Evolutionary conservation across 306 rosid species (phyloP), one percentile per base, ranked within the genome.

Genomic region (Vicia villosa): DNA sequence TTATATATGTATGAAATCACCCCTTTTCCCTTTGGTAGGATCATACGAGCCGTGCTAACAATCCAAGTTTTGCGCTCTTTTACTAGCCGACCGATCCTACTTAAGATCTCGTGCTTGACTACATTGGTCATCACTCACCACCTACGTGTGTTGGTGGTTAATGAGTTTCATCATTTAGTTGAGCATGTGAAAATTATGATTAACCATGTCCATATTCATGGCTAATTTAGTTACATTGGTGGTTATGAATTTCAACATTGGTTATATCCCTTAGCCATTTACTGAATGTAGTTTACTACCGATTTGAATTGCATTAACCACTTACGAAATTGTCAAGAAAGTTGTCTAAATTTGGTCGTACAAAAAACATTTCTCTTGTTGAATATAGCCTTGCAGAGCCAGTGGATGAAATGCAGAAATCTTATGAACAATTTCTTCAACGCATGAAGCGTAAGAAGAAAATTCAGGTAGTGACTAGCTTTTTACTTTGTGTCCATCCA

Each of bases 331-430:
- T 43, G 49, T 43, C 16, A 13, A 5, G 15, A 42, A 42, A 42
- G 16, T 43, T 14, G 2, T 13, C 6, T 43, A 43, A 43, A 14
- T 43, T 43, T 43, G 49, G 16, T 43, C 5, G 49, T 43, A 12
- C 49, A 5, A 43, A 43, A 43, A 43, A 1, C 14, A 43, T 43
- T 43, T 43, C 49, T 43, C 49, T 43, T 43, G 49, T 43, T 50
- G 28, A 50, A 19, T 81, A 93, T 81, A 93, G 98, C 69, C 91
- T 86, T 76, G 98, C 96, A 50, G 97, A 93, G 75, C 98, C 97
- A 16, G 16, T 75, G 45, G 96, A 84, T 74, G 91, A 83, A 60
- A 47, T 90, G 81, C 91, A 90, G 78, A 86, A 83, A 80, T 81
- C 98, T 13, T 93, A 88, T 56, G 92, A 93, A 70, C 89, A 93